Evolutionary conservation across 306 rosid species (phyloP), one percentile per base, ranked within the genome.

Genomic region (Senna siamea): DNA sequence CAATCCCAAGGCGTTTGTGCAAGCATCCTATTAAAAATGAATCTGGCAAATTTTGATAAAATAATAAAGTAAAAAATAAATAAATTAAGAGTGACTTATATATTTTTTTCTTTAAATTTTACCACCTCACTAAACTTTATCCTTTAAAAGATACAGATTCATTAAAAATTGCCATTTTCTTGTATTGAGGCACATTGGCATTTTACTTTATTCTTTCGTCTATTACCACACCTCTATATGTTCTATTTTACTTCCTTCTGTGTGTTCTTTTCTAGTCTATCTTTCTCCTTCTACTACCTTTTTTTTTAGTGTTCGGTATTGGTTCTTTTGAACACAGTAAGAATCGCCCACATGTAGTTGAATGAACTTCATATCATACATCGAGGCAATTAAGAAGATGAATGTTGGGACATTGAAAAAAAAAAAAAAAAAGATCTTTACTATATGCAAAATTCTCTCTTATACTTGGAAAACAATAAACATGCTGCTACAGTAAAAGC

Each of bases 1-100:
- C 78, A 51, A 74, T 78, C 71, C 77, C 18, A 74, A 48, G 7
- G 48, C n/a, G n/a, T n/a, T n/a, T 5, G 22, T 22, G 22, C 19
- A 54, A 13, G 40, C 40, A 15, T 37, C 60, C 58, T 74, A 14
- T 4, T 44, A 40, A n/a, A n/a, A n/a, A n/a, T n/a, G n/a, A n/a
- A n/a, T n/a, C n/a, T n/a, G n/a, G n/a, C n/a, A n/a, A n/a, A n/a
- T n/a, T n/a, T n/a, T n/a, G n/a, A n/a, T n/a, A n/a, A n/a, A n/a
- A n/a, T n/a, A n/a, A n/a, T n/a, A n/a, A n/a, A n/a, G n/a, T n/a
- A n/a, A n/a, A n/a, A n/a, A n/a, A n/a, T n/a, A n/a, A n/a, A n/a
- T n/a, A n/a, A n/a, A n/a, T n/a, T n/a, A n/a, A n/a, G n/a, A n/a
- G n/a, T n/a, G n/a, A n/a, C n/a, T n/a, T n/a, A n/a, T n/a, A n/a